Conservation (phyloP, 2,329 filamentous ascomycete genomes). For the Diplodia mutila region DNA sequence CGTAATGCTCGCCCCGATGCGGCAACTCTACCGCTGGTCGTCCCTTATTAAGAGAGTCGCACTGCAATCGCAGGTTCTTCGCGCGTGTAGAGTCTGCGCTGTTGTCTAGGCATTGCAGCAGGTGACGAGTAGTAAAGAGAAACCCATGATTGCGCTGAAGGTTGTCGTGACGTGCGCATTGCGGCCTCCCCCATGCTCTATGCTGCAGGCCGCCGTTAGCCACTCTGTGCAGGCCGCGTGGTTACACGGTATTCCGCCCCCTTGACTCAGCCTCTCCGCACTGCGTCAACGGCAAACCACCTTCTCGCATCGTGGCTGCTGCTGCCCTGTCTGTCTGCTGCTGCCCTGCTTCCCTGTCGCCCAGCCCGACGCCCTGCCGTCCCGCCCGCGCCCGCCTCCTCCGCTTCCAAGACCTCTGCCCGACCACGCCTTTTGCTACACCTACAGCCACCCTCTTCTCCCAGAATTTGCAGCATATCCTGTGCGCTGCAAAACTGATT, state of each 20-base stretch:
- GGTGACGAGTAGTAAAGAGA: neutral
- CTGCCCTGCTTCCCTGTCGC: constrained; percentile 9
- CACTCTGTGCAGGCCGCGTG: neutral
- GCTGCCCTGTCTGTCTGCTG: constrained; percentile 5
- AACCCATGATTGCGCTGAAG: neutral
- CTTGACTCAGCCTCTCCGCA: constrained; percentile 13
- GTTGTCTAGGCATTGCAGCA: neutral
- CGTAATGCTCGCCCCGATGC: neutral
- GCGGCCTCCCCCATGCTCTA: neutral
- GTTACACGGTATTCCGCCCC: neutral
- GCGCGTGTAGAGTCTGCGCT: neutral
- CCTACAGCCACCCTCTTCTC: neutral
- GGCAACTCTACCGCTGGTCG: neutral
- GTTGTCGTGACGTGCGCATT: neutral
- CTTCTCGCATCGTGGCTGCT: neutral
- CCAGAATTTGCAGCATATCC: neutral
- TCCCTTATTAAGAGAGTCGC: neutral
- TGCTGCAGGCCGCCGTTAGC: neutral
- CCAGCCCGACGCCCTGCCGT: neutral
- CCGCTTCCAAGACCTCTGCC: neutral
- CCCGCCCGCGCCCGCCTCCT: constrained; percentile 1
- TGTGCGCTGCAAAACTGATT: neutral
- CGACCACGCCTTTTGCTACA: neutral
- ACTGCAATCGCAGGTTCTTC: neutral
- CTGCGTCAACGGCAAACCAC: constrained; percentile 13